Base-by-base conservation (phyloP, 1,284 basidiomycete species). In the Marasmius tenuissimus region DNA sequence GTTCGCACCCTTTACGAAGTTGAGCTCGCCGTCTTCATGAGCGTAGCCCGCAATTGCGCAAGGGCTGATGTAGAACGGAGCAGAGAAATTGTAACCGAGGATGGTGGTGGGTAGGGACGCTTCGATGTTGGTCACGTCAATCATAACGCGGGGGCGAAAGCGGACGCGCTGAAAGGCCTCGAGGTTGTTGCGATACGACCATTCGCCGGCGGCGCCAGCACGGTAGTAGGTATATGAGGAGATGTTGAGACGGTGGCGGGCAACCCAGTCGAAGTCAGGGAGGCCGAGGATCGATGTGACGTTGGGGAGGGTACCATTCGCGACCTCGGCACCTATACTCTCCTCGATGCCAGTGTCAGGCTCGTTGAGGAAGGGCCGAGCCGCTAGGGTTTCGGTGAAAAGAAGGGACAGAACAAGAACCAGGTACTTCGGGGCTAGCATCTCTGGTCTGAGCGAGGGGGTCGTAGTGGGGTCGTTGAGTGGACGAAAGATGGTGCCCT, bases 141-240 rank as follows among this genome's bases (percentile, higher is more conserved):
- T 37, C 9, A 56, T 6, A 3, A 45, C 54, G 37, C 54, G 55
- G 35, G 55, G 55, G 22, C 55, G 55, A 3, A 56, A 45, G 45
- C 55, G 55, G 39, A 45, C 14, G 45, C 55, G 55, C 20, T 4
- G 22, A 22, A 7, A 57, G 20, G 22, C 55, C 39, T 57, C 55
- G 11, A 57, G 55, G 38, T 57, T 57, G 39, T 57, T 57, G 55
- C 38, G 55, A 34, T 57, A 57, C 7, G 55, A 57, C 55, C 55
- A 57, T 3, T 56, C 54, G 16, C 54, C 54, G 40, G 38, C 54
- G 7, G 37, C 37, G 11, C 54, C 54, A 4, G 12, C 20, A 9
- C 38, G 12, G 40, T 27, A 45, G 38, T 45, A 57, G 22, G 45
- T 40, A 12, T 11, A 27, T 3, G 27, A 27, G 38, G 22, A 11